These are phyloP conservation scores for Lactifluus piperatus DNA, from an alignment of 768 basidiomycete genomes.

Conservation along the genomic window DNA sequence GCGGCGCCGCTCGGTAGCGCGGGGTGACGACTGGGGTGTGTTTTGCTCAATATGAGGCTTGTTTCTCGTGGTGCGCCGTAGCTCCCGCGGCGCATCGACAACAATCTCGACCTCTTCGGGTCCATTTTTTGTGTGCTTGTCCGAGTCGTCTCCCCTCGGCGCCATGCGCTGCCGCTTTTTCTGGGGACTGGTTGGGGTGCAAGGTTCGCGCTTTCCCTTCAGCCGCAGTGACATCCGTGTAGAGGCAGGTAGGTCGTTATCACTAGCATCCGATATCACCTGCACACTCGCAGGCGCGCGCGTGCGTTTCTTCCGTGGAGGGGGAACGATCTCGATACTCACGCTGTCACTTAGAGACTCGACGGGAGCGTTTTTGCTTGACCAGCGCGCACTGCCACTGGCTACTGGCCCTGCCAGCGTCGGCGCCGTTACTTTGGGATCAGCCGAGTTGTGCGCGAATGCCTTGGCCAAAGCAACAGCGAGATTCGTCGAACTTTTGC, in stretches of 20 bases:
- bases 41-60: neutral
- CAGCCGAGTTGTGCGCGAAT: slow-evolving; percentile 1
- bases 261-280: neutral
- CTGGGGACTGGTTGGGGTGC: neutral
- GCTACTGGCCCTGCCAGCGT: neutral
- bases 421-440: neutral
- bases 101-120: neutral
- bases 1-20: neutral
- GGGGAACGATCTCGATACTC: neutral
- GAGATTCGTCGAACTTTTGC: neutral
- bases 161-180: neutral
- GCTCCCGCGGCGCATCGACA: neutral
- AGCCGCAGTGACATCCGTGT: neutral
- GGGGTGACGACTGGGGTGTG: neutral
- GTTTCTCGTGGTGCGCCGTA: neutral
- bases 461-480: neutral
- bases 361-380: neutral
- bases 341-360: neutral
- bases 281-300: neutral
- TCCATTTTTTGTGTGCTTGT: neutral
- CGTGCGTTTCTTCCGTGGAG: neutral
- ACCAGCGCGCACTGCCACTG: neutral
- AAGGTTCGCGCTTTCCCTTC: neutral
- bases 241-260: neutral
- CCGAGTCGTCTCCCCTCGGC: neutral